These are phyloP conservation scores for Sclerotinia sclerotiorum DNA, from an alignment of 2,329 filamentous ascomycete species.

Conservation along the genomic window DNA sequence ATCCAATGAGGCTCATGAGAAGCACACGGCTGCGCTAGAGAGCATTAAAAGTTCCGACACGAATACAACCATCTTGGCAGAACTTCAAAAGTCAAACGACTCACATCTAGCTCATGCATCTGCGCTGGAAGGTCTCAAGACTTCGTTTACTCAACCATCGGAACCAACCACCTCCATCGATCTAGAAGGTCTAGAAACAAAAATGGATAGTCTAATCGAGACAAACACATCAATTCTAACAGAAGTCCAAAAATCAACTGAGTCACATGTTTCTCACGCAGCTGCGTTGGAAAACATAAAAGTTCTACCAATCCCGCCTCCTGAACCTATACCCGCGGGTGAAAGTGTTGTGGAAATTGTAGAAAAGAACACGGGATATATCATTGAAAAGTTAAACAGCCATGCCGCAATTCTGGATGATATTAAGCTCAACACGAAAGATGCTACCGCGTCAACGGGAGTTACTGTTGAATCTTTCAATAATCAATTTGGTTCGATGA, in stretches of 20 bases:
- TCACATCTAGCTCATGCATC: slow-evolving; percentile 25
- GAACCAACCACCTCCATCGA: slow-evolving; percentile 13
- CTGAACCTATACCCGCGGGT: background rate
- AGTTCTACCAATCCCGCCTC: slow-evolving; percentile 12
- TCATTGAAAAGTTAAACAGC: slow-evolving; percentile 7
- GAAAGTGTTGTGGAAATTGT: slow-evolving; percentile 6
- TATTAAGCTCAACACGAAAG: slow-evolving; percentile 18
- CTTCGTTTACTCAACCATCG: background rate
- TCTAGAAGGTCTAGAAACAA: slow-evolving; percentile 15
- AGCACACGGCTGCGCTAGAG: slow-evolving; percentile 16
- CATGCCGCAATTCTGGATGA: slow-evolving; percentile 22
- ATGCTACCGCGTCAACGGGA: background rate
- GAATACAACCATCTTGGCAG: slow-evolving; percentile 26
- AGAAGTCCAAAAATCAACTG: slow-evolving; percentile 25
- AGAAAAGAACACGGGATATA: background rate
- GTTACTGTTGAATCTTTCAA: slow-evolving; percentile 27
- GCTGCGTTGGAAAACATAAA: slow-evolving; percentile 26
- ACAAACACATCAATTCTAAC: slow-evolving; percentile 26
- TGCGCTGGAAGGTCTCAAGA: slow-evolving; percentile 26
- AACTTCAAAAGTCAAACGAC: slow-evolving; percentile 27
- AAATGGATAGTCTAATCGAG: slow-evolving; percentile 21
- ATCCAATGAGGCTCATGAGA: slow-evolving; percentile 28
- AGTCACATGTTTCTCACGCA: slow-evolving; percentile 24
- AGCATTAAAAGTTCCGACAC: slow-evolving; percentile 25
- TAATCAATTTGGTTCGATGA: slow-evolving; percentile 29